These are phyloP conservation scores for Isatis lusitanica DNA, from an alignment of 441 rosid genomes.

Conservation along the genomic window DNA sequence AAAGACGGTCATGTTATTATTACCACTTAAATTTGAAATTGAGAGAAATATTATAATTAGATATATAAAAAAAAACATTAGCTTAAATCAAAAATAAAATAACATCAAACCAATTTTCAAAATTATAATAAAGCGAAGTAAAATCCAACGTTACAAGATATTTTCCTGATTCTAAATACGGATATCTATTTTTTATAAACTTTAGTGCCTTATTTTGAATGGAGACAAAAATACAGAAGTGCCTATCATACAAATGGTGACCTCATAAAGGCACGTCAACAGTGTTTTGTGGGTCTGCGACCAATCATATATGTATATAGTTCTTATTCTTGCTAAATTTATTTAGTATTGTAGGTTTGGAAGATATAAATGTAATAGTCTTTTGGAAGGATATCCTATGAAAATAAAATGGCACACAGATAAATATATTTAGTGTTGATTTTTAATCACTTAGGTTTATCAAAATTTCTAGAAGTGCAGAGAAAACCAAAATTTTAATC, in stretches of 20 bases:
- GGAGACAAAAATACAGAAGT: slow-evolving; percentile 10
- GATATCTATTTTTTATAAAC: background rate
- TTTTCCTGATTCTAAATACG: slow-evolving; percentile 5
- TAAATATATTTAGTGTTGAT: background rate
- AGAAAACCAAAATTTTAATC: no score
- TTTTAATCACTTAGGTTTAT: background rate
- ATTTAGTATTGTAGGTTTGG: background rate
- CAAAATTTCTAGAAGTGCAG: background rate
- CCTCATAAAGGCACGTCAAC: slow-evolving; percentile 19
- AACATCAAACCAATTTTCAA: background rate
- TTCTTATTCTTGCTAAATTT: background rate
- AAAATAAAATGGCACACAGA: background rate
- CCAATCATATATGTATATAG: slow-evolving; percentile 18
- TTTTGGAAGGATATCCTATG: background rate
- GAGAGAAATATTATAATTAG: background rate
- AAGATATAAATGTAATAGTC: background rate
- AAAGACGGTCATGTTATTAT: no score
- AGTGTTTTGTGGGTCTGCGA: slow-evolving; percentile 32
- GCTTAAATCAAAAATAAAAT: background rate
- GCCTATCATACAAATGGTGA: slow-evolving; percentile 12
- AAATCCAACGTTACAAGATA: background rate
- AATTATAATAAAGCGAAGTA: background rate
- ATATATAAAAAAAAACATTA: background rate
- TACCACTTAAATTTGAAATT: background rate
- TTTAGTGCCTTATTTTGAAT: slow-evolving; percentile 18